Conservation (phyloP, 176 grass and related monocot genomes). For the Chloris gayana region DNA sequence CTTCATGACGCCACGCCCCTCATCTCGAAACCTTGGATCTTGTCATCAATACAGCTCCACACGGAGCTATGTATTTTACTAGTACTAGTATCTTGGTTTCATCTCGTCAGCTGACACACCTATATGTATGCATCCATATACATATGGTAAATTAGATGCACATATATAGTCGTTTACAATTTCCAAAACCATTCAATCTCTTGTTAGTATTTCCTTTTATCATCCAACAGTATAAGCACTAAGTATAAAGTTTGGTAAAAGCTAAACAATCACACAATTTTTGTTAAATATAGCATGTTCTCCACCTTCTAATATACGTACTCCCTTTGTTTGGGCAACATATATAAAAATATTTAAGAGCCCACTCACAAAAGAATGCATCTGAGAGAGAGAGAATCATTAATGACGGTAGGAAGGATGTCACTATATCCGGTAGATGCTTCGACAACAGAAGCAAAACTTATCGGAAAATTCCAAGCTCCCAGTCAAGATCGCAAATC, state of each 20-base stretch:
- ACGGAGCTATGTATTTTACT: not conserved
- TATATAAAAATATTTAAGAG: not conserved
- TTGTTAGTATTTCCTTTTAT: no score
- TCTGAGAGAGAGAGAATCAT: not conserved
- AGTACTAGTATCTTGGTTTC: not conserved
- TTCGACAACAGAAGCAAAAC: constrained; percentile 51
- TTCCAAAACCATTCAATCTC: not conserved
- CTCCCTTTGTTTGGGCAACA: not conserved
- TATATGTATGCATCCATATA: no score
- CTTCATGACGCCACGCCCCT: not conserved
- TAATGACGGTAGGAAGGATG: constrained; percentile 60
- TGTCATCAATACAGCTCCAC: not conserved
- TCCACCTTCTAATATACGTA: no score
- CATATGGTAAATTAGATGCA: no score
- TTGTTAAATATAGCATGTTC: no score
- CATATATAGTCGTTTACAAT: not conserved
- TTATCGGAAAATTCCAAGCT: constrained; percentile 17
- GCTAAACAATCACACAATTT: no score
- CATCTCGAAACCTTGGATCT: not conserved
- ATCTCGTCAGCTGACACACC: no score
- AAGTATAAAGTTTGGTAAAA: no score
- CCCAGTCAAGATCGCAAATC: constrained; percentile 56
- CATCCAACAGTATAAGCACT: no score
- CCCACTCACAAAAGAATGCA: not conserved
- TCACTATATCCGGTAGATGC: constrained; percentile 53